Percentiles rank a stretch among this genome's conserved stretches.
Conservation (phyloP, 768 basidiomycete species). For the Imleria badia region DNA sequence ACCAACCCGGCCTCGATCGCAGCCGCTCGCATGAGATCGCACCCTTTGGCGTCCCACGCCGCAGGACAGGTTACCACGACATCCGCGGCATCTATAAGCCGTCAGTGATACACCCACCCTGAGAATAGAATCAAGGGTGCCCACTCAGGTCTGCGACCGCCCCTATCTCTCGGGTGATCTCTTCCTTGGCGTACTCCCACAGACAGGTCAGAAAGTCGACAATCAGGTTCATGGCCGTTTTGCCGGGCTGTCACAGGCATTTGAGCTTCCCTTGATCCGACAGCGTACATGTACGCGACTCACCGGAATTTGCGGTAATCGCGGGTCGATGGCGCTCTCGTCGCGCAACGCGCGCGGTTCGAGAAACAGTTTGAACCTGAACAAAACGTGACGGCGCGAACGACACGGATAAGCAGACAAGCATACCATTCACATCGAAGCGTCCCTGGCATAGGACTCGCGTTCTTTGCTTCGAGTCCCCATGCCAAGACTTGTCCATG, state of each 20-base stretch:
- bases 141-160: constrained; percentile 81
- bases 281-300: constrained; percentile 27
- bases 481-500: constrained; percentile 73
- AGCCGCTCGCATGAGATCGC: constrained; percentile 82
- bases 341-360: constrained; percentile 81
- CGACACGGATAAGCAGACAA: not conserved
- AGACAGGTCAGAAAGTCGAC: constrained; percentile 79
- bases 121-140: constrained; percentile 22
- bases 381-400: not conserved
- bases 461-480: constrained; percentile 87
- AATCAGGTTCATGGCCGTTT: constrained; percentile 75
- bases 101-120: not conserved
- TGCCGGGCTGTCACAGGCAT: constrained; percentile 54
- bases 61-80: constrained; percentile 88
- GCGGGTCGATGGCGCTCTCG: constrained; percentile 66
- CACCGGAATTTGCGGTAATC: constrained; percentile 78
- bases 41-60: constrained; percentile 87
- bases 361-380: constrained; percentile 84
- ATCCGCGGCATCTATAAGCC: constrained; percentile 66
- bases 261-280: not conserved
- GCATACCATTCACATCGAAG: constrained; percentile 54
- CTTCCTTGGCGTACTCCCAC: constrained; percentile 85
- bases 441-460: constrained; percentile 64
- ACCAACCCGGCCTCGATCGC: constrained; percentile 82
- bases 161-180: constrained; percentile 85